Conservation (phyloP, 495 filamentous ascomycete species). For the Hyaloscypha hepaticicola region DNA sequence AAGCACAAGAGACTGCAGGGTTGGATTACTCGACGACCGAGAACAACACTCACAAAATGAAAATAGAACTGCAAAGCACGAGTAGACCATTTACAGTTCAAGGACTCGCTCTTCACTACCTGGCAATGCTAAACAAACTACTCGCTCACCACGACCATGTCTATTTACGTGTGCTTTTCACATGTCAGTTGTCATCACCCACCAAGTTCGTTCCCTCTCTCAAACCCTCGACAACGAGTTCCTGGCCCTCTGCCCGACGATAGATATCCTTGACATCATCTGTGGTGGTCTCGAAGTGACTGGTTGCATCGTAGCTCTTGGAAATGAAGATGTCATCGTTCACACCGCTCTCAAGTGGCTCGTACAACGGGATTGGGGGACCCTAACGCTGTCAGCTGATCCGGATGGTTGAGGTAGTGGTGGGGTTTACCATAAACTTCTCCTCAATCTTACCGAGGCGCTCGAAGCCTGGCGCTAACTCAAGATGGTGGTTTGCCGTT, state of each 20-base stretch:
- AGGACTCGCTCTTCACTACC: background rate
- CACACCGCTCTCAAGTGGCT: constrained; percentile 81
- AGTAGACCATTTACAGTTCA: background rate
- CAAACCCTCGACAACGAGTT: constrained; percentile 67
- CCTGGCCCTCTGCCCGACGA: constrained; percentile 79
- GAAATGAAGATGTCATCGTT: constrained; percentile 96
- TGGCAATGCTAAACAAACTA: background rate
- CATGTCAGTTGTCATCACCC: background rate
- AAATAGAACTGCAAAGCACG: too few relatives aligned
- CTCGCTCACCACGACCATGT: background rate
- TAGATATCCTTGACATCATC: constrained; percentile 97
- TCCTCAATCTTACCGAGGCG: constrained; percentile 92
- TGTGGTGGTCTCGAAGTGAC: constrained; percentile 89
- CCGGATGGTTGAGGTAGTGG: background rate
- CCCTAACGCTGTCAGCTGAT: constrained; percentile 44
- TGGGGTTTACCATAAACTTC: constrained; percentile 77
- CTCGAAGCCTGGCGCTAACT: constrained; percentile 91
- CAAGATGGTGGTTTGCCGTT: constrained; percentile 87
- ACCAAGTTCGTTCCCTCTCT: constrained; percentile 55
- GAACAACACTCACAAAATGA: too few relatives aligned
- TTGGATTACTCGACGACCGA: too few relatives aligned
- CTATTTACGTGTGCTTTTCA: background rate
- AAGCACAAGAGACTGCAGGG: too few relatives aligned
- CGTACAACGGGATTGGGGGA: constrained; percentile 86
- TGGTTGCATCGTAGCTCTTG: constrained; percentile 96